Percentiles rank a stretch among this genome's conserved stretches.
phyloP scores from a whole-genome alignment of 1,284 basidiomycete genomes.

The Waitea zeae region DNA sequence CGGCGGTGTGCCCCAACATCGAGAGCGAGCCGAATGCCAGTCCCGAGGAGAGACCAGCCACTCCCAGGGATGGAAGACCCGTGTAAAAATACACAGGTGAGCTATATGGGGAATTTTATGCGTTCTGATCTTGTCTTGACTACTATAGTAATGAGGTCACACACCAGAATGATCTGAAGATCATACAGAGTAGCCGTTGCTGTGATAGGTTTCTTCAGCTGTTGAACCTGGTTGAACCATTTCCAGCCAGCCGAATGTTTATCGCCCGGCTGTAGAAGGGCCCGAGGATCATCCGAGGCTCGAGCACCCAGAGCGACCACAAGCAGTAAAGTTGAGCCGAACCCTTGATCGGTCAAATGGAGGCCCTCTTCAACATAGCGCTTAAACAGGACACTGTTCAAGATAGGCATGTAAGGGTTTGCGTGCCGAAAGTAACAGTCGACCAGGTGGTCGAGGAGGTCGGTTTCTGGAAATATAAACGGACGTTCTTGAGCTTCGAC shows the following conservation, averaged over 20 bases:
- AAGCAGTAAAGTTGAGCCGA: slow-evolving; percentile 24
- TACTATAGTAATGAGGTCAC: slow-evolving; percentile 7
- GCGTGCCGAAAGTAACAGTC: slow-evolving; percentile 23
- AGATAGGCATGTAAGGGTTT: slow-evolving; percentile 20
- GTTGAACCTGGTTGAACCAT: slow-evolving; percentile 49
- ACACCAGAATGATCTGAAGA: slow-evolving; percentile 37
- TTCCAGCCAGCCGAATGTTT: slow-evolving; percentile 55
- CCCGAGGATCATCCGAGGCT: slow-evolving; percentile 28
- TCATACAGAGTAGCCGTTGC: slow-evolving; percentile 47
- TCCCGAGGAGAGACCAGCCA: slow-evolving; percentile 32
- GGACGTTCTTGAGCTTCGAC: too few species aligned
- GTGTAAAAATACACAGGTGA: slow-evolving; percentile 20
- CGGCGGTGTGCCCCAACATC: slow-evolving; percentile 24
- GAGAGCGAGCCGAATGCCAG: slow-evolving; percentile 32
- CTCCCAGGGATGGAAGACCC: slow-evolving; percentile 31
- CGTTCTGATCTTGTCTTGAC: neutral
- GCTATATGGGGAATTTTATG: slow-evolving; percentile 8
- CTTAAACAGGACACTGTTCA: slow-evolving; percentile 27
- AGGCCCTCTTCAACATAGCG: slow-evolving; percentile 17
- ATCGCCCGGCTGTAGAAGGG: slow-evolving; percentile 29
- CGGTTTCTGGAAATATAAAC: neutral
- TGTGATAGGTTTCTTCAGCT: slow-evolving; percentile 37
- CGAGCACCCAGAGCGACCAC: slow-evolving; percentile 29
- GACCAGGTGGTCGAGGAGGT: slow-evolving; percentile 14
- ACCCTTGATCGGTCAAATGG: slow-evolving; percentile 19